phyloP scores from a whole-genome alignment of 805 yeast genomes.

The Yueomyces sinensis region DNA sequence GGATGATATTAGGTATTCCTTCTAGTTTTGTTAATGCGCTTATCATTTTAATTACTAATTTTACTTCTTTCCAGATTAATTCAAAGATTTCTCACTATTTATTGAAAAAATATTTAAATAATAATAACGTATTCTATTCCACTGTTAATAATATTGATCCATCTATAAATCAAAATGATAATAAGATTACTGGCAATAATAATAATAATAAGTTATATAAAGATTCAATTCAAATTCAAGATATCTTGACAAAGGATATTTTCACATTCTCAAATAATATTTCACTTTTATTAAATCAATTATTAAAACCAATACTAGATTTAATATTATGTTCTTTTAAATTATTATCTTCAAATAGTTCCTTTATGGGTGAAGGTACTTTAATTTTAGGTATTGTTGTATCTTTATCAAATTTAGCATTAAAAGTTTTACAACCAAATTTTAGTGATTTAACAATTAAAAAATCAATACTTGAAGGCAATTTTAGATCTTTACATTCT shows the following conservation, averaged over 20 bases:
- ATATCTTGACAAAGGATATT: constrained; percentile 55
- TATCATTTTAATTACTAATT: constrained; percentile 45
- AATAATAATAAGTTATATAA: not conserved
- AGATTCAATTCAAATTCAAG: constrained; percentile 13
- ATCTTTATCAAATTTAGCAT: constrained; percentile 60
- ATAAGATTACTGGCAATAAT: no score
- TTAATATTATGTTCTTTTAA: constrained; percentile 69
- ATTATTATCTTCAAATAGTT: constrained; percentile 36
- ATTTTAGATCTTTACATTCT: constrained; percentile 71
- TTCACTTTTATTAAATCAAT: constrained; percentile 66
- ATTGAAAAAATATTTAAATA: constrained; percentile 61
- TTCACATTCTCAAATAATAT: constrained; percentile 59
- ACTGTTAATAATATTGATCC: constrained; percentile 8
- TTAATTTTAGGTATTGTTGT: constrained; percentile 67
- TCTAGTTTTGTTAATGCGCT: constrained; percentile 69
- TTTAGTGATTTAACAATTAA: constrained; percentile 70
- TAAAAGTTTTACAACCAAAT: constrained; percentile 76
- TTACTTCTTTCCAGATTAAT: constrained; percentile 47
- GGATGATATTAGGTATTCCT: constrained; percentile 83
- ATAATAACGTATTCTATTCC: constrained; percentile 22
- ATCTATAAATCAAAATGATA: not conserved
- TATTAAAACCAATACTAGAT: constrained; percentile 74
- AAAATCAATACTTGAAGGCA: constrained; percentile 72
- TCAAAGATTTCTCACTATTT: constrained; percentile 50
- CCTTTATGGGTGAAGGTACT: constrained; percentile 55